These are phyloP conservation scores for Kazachstania africana DNA, from an alignment of 805 yeast species.

Conservation along the genomic window DNA sequence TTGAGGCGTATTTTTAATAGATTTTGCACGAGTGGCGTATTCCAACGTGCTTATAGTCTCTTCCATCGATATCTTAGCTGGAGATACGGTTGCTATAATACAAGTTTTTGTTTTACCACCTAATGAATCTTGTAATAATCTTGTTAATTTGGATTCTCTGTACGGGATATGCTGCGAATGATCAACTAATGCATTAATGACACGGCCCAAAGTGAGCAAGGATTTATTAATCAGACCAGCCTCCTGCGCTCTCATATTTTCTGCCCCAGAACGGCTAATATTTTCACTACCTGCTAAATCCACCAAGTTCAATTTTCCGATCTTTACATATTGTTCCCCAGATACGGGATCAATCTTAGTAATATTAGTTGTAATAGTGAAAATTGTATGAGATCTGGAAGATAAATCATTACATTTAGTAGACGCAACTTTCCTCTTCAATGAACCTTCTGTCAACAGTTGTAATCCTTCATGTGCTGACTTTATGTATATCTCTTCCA, in stretches of 20 bases:
- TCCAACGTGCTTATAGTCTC: conserved; percentile 75
- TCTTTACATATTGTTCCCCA: conserved; percentile 38
- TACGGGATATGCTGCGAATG: conserved; percentile 66
- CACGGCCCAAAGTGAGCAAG: conserved; percentile 73
- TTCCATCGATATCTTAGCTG: conserved; percentile 57
- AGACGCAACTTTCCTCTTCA: conserved; percentile 59
- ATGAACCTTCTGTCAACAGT: conserved; percentile 44
- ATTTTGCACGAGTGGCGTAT: conserved; percentile 74
- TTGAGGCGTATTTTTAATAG: conserved; percentile 58
- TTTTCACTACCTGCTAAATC: conserved; percentile 92
- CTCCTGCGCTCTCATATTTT: conserved; percentile 73
- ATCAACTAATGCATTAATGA: conserved; percentile 62
- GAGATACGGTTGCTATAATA: conserved; percentile 72
- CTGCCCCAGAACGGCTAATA: conserved; percentile 73
- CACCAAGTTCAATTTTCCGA: conserved; percentile 72
- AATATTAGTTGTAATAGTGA: conserved; percentile 53
- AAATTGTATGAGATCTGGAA: conserved; percentile 71
- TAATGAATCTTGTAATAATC: conserved; percentile 67
- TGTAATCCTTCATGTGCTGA: conserved; percentile 40
- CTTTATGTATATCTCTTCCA: conserved; percentile 41
- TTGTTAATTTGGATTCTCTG: conserved; percentile 70
- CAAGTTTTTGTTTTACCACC: conserved; percentile 81
- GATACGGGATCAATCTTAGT: conserved; percentile 37
- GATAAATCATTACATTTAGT: conserved; percentile 70
- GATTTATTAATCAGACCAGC: conserved; percentile 88